Conservation (phyloP, 208 protist genomes). For the Leishmania martiniquensis region DNA sequence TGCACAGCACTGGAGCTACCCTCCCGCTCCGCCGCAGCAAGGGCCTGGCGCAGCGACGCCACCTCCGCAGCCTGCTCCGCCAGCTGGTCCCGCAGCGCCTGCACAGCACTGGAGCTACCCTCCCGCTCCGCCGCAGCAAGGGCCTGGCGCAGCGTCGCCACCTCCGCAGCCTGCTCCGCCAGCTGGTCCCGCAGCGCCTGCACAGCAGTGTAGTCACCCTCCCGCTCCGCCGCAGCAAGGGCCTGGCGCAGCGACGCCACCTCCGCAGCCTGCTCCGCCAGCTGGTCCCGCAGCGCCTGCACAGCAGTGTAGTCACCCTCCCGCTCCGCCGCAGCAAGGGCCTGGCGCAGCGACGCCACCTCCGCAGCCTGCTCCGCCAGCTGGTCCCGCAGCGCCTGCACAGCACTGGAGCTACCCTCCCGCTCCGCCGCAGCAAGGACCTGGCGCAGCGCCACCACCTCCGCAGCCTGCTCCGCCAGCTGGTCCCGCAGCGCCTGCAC, state of each 20-base stretch:
- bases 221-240: background rate
- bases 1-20: background rate
- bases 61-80: background rate
- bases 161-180: too few species aligned
- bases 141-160: too few species aligned
- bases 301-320: background rate
- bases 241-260: background rate
- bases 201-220: background rate
- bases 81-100: background rate
- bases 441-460: background rate
- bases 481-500: background rate
- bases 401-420: too few species aligned
- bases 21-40: background rate
- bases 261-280: constrained; percentile 1
- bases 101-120: too few species aligned
- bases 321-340: background rate
- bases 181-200: too few species aligned
- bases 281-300: background rate
- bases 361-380: background rate
- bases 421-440: background rate
- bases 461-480: background rate
- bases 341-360: background rate
- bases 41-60: background rate
- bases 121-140: too few species aligned
- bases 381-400: background rate